Percentiles rank a stretch among this genome's conserved stretches.
Conservation (phyloP, 2,329 filamentous ascomycete genomes). For the Verticillium isaacii region DNA sequence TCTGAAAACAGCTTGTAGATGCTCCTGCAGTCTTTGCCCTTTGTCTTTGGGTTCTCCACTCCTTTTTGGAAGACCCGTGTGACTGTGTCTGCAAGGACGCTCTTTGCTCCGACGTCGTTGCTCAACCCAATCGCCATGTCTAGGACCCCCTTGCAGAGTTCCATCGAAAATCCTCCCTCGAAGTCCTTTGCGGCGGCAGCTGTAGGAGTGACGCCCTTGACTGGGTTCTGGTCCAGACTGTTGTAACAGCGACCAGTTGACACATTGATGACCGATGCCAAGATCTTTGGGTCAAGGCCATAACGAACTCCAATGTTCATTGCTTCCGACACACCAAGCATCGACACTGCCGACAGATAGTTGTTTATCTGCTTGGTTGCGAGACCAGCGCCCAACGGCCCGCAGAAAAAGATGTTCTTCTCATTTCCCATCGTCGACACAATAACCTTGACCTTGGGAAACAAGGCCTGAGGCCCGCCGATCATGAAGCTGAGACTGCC, state of each 20-base stretch:
- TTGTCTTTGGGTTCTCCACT: not conserved
- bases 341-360: constrained; percentile 11
- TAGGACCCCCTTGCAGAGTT: constrained; percentile 10
- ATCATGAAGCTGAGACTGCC: constrained; percentile 14
- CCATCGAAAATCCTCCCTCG: constrained; percentile 11
- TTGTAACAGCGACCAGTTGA: constrained; percentile 12
- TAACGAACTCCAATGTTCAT: constrained; percentile 11
- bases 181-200: constrained; percentile 9
- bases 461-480: not conserved
- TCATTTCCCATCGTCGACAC: not conserved
- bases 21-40: not conserved
- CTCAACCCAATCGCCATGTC: constrained; percentile 7
- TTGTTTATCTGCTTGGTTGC: constrained; percentile 14
- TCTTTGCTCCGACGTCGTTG: not conserved
- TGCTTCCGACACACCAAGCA: constrained; percentile 12
- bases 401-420: constrained; percentile 11
- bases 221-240: constrained; percentile 11
- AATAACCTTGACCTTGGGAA: not conserved
- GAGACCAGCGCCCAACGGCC: constrained; percentile 8
- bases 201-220: constrained; percentile 7
- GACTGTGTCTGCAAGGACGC: not conserved
- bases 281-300: constrained; percentile 5
- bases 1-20: not conserved
- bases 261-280: constrained; percentile 10
- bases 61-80: not conserved